phyloP scores from a whole-genome alignment of 371 early-diverging fungal genomes.

The Smittium culicis region DNA sequence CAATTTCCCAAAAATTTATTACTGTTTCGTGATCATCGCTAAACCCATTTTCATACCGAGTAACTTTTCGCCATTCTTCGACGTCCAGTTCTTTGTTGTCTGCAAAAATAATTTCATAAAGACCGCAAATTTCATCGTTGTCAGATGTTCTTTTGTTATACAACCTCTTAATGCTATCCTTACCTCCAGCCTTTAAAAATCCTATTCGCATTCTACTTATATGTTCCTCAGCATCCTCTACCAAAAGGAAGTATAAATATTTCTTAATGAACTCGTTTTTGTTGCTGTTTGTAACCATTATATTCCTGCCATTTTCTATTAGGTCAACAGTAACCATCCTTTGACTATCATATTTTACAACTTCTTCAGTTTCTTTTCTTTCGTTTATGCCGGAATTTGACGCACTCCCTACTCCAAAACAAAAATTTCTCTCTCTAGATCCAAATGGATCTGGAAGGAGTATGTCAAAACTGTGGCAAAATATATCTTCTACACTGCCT shows the following conservation, averaged over 20 bases:
- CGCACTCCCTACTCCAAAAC: neutral
- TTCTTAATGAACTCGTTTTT: constrained; percentile 34
- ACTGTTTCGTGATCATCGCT: constrained; percentile 31
- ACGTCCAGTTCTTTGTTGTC: constrained; percentile 15
- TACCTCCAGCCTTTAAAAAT: constrained; percentile 52
- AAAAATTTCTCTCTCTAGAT: neutral
- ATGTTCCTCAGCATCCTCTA: constrained; percentile 36
- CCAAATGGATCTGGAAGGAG: constrained; percentile 22
- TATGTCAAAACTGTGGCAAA: constrained; percentile 41
- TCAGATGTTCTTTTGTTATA: constrained; percentile 16
- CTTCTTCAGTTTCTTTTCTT: neutral
- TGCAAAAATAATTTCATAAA: constrained; percentile 9
- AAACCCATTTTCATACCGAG: constrained; percentile 54
- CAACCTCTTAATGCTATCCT: constrained; percentile 21
- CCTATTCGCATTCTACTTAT: constrained; percentile 51
- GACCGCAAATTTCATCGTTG: constrained; percentile 9
- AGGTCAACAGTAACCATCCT: constrained; percentile 3
- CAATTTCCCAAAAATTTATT: constrained; percentile 59
- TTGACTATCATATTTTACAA: neutral
- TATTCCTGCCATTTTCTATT: constrained; percentile 4
- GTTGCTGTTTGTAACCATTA: constrained; percentile 33
- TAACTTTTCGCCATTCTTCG: constrained; percentile 34
- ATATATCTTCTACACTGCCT: constrained; percentile 46
- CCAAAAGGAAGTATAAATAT: neutral
- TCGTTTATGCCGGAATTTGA: neutral